phyloP scores from a whole-genome alignment of 345 rosid genomes.

The Populus tremula region DNA sequence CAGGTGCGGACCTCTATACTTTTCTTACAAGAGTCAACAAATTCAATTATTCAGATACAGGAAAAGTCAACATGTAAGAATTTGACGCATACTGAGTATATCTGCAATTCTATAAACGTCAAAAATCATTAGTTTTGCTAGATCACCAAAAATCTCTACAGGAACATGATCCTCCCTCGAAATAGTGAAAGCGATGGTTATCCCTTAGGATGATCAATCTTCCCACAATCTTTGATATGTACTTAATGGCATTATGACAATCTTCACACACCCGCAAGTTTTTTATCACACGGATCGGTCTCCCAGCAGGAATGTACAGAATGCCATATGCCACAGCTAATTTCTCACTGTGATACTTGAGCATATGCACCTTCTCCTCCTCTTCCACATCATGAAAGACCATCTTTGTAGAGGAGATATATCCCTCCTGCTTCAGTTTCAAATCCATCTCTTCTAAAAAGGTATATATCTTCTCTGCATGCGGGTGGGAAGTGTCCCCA shows the following conservation, averaged over 20 bases:
- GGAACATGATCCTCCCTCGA: slow-evolving; percentile 58
- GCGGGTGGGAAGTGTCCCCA: slow-evolving; percentile 56
- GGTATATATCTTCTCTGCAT: slow-evolving; percentile 49
- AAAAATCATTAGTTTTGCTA: background rate
- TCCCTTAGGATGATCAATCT: slow-evolving; percentile 65
- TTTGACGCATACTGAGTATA: background rate
- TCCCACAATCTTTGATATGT: slow-evolving; percentile 52
- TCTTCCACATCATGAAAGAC: slow-evolving; percentile 75
- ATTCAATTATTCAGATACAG: background rate
- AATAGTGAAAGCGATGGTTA: slow-evolving; percentile 67
- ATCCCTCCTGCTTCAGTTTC: slow-evolving; percentile 60
- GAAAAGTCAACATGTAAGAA: background rate
- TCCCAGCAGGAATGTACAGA: slow-evolving; percentile 49
- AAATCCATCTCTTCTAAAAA: slow-evolving; percentile 57
- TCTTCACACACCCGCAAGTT: slow-evolving; percentile 69
- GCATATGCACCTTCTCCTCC: slow-evolving; percentile 75
- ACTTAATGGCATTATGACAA: slow-evolving; percentile 64
- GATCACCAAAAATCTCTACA: slow-evolving; percentile 73
- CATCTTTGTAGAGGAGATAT: slow-evolving; percentile 48
- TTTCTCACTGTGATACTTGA: slow-evolving; percentile 64
- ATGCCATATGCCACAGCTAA: slow-evolving; percentile 64
- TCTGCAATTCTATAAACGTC: background rate
- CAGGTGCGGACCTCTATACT: background rate
- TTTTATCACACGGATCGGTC: slow-evolving; percentile 64
- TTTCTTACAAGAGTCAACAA: background rate